A percentile compares a stretch with the other conserved stretches of the same genome.
These are phyloP conservation scores for Echeveria elegans DNA, from an alignment of 164 flowering plant species.

Conservation along the genomic window DNA sequence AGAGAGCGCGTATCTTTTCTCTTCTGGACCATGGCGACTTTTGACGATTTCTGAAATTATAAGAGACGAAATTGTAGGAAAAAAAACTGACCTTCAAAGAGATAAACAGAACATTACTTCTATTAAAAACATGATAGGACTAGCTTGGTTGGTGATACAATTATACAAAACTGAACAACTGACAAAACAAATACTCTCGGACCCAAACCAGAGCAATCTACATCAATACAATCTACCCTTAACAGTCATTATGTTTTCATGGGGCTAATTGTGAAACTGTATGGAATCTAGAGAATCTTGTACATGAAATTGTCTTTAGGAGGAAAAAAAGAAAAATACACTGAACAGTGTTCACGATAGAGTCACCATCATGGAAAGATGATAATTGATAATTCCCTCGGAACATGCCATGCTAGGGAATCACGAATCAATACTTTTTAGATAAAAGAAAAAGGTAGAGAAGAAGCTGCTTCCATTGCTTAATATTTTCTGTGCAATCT, in stretches of 20 bases:
- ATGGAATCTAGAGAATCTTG: background rate
- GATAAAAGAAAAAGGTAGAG: no score
- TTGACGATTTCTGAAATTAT: slow-evolving; percentile 43
- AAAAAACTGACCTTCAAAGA: background rate
- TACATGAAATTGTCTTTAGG: no score
- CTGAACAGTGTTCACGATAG: no score
- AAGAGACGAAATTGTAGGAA: background rate
- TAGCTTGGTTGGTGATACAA: background rate
- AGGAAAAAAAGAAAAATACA: no score
- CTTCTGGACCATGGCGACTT: slow-evolving; percentile 89
- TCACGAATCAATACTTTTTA: no score
- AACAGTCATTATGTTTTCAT: no score
- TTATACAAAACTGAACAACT: no score
- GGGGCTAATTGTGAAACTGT: background rate
- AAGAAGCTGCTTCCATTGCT: background rate
- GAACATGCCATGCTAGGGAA: background rate
- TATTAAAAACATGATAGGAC: background rate
- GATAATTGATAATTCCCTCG: no score
- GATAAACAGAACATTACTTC: no score
- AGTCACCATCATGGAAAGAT: no score
- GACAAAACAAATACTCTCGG: background rate
- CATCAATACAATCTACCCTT: background rate
- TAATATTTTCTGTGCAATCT: background rate
- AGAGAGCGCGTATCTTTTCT: slow-evolving; percentile 54
- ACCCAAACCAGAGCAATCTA: background rate